Evolutionary conservation across 2,329 filamentous ascomycete genomes (phyloP).

Genomic region (Boeremia lycopersici): DNA sequence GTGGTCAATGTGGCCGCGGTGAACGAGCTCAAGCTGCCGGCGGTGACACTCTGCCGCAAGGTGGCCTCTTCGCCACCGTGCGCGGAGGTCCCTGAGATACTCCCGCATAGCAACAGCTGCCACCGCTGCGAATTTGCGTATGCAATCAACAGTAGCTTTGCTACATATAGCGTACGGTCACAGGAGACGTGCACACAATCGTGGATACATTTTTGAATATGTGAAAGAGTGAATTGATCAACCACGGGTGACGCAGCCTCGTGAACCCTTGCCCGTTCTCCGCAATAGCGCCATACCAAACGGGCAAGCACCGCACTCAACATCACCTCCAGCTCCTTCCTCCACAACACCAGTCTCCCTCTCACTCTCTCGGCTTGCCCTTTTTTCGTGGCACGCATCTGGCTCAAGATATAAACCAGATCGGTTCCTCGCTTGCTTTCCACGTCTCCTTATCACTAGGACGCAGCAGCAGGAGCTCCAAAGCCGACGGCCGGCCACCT

Average conservation of each 20-base stretch:
- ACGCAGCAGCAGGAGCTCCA: conserved; percentile 18
- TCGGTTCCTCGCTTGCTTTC: neutral
- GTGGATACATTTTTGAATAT: neutral
- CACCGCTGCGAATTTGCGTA: neutral
- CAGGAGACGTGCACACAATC: neutral
- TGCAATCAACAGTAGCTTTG: neutral
- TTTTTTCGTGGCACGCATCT: neutral
- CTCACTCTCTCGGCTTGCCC: conserved; percentile 6
- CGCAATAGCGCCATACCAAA: conserved; percentile 28
- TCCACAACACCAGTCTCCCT: conserved; percentile 25
- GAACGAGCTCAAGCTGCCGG: conserved; percentile 20
- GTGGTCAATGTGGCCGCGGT: conserved; percentile 18
- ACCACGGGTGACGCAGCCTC: conserved; percentile 15
- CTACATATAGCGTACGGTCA: neutral
- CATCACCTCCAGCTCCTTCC: conserved; percentile 30
- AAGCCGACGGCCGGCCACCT: conserved; percentile 26
- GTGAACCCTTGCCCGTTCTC: conserved; percentile 19
- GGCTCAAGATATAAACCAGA: conserved; percentile 1
- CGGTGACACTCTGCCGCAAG: conserved; percentile 20
- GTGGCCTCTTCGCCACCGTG: conserved; percentile 29
- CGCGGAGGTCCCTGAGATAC: conserved; percentile 18
- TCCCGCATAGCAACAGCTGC: neutral
- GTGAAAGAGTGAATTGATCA: neutral
- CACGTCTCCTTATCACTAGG: neutral
- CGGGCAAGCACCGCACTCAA: conserved; percentile 30